Evolutionary conservation across 768 basidiomycete species (phyloP).

Genomic region (Lactarius sp.): DNA sequence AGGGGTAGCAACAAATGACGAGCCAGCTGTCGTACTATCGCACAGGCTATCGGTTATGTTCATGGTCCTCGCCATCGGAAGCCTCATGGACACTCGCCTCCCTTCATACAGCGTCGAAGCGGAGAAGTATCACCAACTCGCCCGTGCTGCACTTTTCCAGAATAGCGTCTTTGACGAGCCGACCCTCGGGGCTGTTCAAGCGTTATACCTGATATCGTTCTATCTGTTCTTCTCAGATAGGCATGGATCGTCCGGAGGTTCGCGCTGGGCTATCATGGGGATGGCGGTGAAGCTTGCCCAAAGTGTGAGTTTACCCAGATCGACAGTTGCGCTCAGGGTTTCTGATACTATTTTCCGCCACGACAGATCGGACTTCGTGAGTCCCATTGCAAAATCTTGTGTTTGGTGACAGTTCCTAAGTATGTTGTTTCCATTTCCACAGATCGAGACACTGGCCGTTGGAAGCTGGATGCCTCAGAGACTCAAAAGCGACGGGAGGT

Average conservation of each 20-base stretch:
- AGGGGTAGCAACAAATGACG: conserved; percentile 39
- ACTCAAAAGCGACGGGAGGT: conserved; percentile 54
- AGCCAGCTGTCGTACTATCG: conserved; percentile 39
- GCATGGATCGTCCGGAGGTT: conserved; percentile 37
- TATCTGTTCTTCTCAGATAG: conserved; percentile 42
- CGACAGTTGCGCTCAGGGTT: conserved; percentile 18
- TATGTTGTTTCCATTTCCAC: conserved; percentile 1
- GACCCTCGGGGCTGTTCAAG: conserved; percentile 58
- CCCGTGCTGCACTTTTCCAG: conserved; percentile 52
- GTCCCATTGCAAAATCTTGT: conserved; percentile 28
- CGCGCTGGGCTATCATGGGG: conserved; percentile 68
- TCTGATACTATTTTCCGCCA: conserved; percentile 10
- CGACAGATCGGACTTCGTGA: conserved; percentile 64
- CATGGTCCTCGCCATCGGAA: conserved; percentile 59
- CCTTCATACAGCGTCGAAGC: conserved; percentile 51
- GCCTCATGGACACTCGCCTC: conserved; percentile 53
- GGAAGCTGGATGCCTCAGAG: conserved; percentile 54
- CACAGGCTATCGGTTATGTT: conserved; percentile 57
- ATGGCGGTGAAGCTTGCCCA: conserved; percentile 67
- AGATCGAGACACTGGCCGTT: conserved; percentile 68
- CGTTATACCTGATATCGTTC: conserved; percentile 53
- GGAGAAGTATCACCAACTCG: conserved; percentile 56
- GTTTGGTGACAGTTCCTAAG: conserved; percentile 4
- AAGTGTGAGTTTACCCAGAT: conserved; percentile 42
- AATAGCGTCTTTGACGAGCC: conserved; percentile 63